These are phyloP conservation scores for Ophiostoma sp. DNA, from an alignment of 2,329 filamentous ascomycete genomes.

Conservation along the genomic window DNA sequence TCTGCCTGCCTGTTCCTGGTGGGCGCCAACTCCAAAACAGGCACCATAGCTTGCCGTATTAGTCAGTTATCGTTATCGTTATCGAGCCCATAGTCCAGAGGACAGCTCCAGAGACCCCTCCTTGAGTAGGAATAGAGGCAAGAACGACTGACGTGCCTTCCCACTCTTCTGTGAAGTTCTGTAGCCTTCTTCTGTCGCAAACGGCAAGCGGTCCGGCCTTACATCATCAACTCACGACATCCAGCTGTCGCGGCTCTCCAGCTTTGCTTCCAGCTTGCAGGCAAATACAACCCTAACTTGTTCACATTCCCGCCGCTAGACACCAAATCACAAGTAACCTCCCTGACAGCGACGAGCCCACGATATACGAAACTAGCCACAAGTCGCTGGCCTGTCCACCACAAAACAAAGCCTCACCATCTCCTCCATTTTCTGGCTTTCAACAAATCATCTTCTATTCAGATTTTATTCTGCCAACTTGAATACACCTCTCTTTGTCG, in stretches of 20 bases:
- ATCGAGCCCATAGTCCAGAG: not conserved
- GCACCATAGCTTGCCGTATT: conserved; percentile 9
- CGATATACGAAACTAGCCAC: not conserved
- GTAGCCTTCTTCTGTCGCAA: conserved; percentile 18
- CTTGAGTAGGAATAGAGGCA: conserved; percentile 13
- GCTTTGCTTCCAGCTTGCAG: not conserved
- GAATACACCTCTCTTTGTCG: not conserved
- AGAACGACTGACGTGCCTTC: not conserved
- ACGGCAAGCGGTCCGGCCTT: not conserved
- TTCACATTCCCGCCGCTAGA: not conserved
- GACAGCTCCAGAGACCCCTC: conserved; percentile 19
- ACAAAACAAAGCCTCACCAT: not conserved
- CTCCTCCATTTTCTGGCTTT: not conserved
- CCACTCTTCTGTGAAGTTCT: conserved; percentile 24
- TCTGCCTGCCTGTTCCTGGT: conserved; percentile 19
- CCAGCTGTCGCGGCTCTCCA: not conserved
- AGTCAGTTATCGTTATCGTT: conserved; percentile 5
- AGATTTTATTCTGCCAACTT: not conserved
- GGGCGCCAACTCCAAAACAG: conserved; percentile 5
- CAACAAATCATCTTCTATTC: too few relatives aligned
- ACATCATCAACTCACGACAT: not conserved
- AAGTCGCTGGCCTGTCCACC: not conserved
- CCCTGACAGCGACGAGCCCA: not conserved
- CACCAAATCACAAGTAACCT: not conserved
- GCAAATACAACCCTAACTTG: not conserved